Conservation (phyloP, 1,284 basidiomycete genomes). For the Chalciporus piperatoides region DNA sequence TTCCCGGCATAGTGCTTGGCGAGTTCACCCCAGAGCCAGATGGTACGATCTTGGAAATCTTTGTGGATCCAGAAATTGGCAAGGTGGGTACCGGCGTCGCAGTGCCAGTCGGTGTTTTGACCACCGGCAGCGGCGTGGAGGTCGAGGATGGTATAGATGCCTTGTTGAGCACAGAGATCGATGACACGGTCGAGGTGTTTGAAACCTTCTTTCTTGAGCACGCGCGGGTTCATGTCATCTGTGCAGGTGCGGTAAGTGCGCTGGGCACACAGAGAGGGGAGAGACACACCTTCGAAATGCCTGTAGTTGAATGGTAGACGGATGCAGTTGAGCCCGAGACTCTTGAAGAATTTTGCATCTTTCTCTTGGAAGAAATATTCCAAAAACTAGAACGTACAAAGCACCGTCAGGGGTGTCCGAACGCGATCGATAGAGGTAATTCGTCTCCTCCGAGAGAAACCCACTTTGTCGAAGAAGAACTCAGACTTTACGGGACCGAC, state of each 20-base stretch:
- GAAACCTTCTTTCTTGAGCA: constrained; percentile 58
- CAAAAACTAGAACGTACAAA: constrained; percentile 48
- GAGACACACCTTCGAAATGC: constrained; percentile 54
- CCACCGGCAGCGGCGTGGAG: constrained; percentile 61
- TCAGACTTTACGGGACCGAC: constrained; percentile 66
- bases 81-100: constrained; percentile 50
- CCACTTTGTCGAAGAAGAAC: constrained; percentile 75
- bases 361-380: constrained; percentile 70
- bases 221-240: constrained; percentile 65
- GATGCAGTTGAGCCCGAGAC: constrained; percentile 68
- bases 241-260: not conserved
- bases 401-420: not conserved
- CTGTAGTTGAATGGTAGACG: constrained; percentile 64
- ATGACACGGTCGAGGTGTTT: constrained; percentile 62
- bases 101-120: constrained; percentile 56
- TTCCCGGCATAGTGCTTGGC: constrained; percentile 64
- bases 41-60: constrained; percentile 70
- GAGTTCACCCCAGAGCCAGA: constrained; percentile 70
- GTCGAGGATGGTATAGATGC: constrained; percentile 60
- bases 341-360: constrained; percentile 70
- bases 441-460: constrained; percentile 6
- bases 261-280: not conserved
- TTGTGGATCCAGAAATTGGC: constrained; percentile 70
- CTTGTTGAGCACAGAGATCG: constrained; percentile 52
- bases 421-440: too few relatives aligned